Percentiles rank a stretch among this genome's conserved stretches.
Conservation (phyloP, 2,329 filamentous ascomycete species). For the Fusarium chlamydosporum region DNA sequence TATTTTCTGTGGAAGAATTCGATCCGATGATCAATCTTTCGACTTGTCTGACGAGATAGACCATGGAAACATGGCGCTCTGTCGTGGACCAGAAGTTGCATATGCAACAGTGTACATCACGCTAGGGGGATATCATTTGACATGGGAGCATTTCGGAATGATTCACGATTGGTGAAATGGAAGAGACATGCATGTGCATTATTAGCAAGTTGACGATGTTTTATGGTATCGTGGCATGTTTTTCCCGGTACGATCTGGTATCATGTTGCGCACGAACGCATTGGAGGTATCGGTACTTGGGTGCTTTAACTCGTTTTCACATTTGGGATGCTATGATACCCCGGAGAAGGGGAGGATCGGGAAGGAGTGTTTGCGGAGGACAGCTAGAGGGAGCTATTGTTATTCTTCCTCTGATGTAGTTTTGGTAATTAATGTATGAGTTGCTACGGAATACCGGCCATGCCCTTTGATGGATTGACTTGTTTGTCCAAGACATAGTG, state of each 20-base stretch:
- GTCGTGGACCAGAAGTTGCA: constrained; percentile 40
- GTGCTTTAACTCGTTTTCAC: constrained; percentile 36
- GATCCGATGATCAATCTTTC: constrained; percentile 23
- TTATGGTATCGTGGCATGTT: constrained; percentile 36
- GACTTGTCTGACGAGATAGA: constrained; percentile 27
- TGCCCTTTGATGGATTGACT: not conserved
- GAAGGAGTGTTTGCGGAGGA: constrained; percentile 30
- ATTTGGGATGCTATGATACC: constrained; percentile 45
- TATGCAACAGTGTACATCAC: constrained; percentile 51
- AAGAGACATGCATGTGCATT: constrained; percentile 42
- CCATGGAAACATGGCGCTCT: constrained; percentile 31
- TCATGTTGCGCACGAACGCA: constrained; percentile 30
- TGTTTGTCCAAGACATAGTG: too few species aligned
- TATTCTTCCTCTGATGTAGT: constrained; percentile 32
- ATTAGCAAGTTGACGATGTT: constrained; percentile 43
- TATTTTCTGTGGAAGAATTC: constrained; percentile 21
- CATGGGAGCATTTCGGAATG: constrained; percentile 43
- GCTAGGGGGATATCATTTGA: constrained; percentile 36
- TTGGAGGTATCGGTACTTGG: constrained; percentile 31
- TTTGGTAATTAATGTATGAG: constrained; percentile 40
- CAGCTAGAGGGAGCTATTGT: constrained; percentile 4
- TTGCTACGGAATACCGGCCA: constrained; percentile 4
- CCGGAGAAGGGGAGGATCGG: constrained; percentile 37
- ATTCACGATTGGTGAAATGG: constrained; percentile 29
- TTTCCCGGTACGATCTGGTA: constrained; percentile 33